These are phyloP conservation scores for Scorias spongiosa DNA, from an alignment of 2,329 filamentous ascomycete species.

Conservation along the genomic window DNA sequence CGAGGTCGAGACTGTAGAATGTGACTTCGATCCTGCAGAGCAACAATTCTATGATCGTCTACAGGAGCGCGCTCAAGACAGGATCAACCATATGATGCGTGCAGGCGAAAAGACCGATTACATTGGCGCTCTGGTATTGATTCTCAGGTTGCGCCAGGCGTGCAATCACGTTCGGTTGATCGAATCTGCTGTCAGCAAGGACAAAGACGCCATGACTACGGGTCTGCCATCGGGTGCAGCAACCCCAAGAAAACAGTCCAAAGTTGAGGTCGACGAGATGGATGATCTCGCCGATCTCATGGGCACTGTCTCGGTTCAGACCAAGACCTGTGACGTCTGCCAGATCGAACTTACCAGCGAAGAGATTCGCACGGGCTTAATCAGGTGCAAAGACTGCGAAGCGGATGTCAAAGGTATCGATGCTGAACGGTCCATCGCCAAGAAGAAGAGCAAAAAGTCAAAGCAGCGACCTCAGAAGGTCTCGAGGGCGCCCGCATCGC, in stretches of 20 bases:
- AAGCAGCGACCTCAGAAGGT: slow-evolving; percentile 10
- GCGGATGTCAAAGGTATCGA: slow-evolving; percentile 50
- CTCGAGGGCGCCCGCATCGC: slow-evolving; percentile 21
- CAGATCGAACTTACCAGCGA: slow-evolving; percentile 49
- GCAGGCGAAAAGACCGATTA: slow-evolving; percentile 66
- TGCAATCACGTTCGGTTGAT: slow-evolving; percentile 90
- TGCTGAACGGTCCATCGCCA: slow-evolving; percentile 17
- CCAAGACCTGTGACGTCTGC: slow-evolving; percentile 73
- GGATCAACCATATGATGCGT: slow-evolving; percentile 72
- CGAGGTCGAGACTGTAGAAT: slow-evolving; percentile 66
- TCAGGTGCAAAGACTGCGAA: slow-evolving; percentile 59
- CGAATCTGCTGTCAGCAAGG: slow-evolving; percentile 68
- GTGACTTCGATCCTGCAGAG: slow-evolving; percentile 66
- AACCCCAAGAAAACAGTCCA: slow-evolving; percentile 23
- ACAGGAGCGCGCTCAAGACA: slow-evolving; percentile 70
- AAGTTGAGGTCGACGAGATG: slow-evolving; percentile 45
- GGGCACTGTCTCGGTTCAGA: slow-evolving; percentile 63
- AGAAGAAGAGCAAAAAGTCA: slow-evolving; percentile 13
- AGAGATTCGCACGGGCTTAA: slow-evolving; percentile 37
- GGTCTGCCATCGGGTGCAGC: slow-evolving; percentile 26
- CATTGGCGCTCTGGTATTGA: slow-evolving; percentile 78
- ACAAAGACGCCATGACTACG: slow-evolving; percentile 68
- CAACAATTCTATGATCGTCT: slow-evolving; percentile 73
- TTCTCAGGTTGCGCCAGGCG: slow-evolving; percentile 80
- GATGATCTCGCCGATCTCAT: slow-evolving; percentile 79